These are phyloP conservation scores for Ettlia oleoabundans DNA, from an alignment of 139 green algal species.

Conservation along the genomic window DNA sequence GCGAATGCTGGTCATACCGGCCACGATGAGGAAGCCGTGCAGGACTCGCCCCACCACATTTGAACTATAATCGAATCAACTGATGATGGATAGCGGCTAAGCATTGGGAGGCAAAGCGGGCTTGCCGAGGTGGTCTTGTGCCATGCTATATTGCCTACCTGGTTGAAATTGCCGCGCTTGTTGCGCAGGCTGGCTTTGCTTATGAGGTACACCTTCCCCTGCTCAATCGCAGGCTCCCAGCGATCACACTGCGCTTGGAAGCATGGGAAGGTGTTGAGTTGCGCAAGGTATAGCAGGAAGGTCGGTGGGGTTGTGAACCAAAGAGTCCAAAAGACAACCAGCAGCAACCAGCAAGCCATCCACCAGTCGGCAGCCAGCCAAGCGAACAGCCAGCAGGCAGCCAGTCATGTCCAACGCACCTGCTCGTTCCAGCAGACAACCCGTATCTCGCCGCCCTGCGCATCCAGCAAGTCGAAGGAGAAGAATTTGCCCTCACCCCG, in stretches of 20 bases:
- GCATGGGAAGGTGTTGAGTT: background rate
- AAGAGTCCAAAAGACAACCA: too few relatives aligned
- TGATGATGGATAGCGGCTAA: too few relatives aligned
- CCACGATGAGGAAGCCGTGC: background rate
- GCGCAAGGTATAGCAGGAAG: too few relatives aligned
- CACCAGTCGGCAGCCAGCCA: too few relatives aligned
- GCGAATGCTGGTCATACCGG: background rate
- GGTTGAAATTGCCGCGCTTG: slow-evolving; percentile 51
- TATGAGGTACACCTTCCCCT: slow-evolving; percentile 83
- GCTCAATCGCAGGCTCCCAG: slow-evolving; percentile 53
- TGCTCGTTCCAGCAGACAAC: slow-evolving; percentile 59
- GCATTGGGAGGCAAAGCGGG: background rate
- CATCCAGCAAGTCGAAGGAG: slow-evolving; percentile 83
- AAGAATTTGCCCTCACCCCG: slow-evolving; percentile 92
- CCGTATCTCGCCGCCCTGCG: slow-evolving; percentile 63
- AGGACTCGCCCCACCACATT: too few relatives aligned
- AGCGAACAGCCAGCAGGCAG: background rate
- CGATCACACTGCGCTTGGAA: slow-evolving; percentile 37
- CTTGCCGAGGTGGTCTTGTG: background rate
- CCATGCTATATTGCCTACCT: background rate
- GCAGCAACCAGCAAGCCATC: background rate
- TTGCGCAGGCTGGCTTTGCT: slow-evolving; percentile 81
- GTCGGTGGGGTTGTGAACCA: background rate
- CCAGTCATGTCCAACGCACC: background rate
- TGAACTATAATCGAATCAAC: too few relatives aligned